A percentile compares a stretch with the other conserved stretches of the same genome.
Conservation (phyloP, 2,329 filamentous ascomycete genomes). For the Alternaria ventricosa region DNA sequence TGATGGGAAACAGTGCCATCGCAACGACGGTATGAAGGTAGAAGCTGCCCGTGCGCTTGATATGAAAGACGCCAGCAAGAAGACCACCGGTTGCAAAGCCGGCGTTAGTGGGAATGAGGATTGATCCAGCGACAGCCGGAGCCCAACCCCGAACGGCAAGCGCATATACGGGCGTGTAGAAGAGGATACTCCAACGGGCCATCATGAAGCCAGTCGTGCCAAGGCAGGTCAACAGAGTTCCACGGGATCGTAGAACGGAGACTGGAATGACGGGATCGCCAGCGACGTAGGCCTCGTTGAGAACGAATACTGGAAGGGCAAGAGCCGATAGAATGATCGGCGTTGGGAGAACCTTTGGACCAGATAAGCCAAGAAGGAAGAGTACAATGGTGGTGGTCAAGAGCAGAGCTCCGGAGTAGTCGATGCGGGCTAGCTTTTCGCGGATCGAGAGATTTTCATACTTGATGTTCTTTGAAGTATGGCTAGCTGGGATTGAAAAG, state of each 20-base stretch:
- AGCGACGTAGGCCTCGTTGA: conserved; percentile 69
- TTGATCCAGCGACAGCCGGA: conserved; percentile 73
- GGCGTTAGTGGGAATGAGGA: conserved; percentile 80
- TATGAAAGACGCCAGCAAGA: conserved; percentile 75
- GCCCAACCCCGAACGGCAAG: conserved; percentile 75
- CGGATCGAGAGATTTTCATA: conserved; percentile 48
- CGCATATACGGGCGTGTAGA: conserved; percentile 81
- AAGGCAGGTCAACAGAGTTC: conserved; percentile 74
- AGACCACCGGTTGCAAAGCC: conserved; percentile 80
- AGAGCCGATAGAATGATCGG: conserved; percentile 67
- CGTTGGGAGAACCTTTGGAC: conserved; percentile 64
- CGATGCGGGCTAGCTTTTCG: conserved; percentile 69
- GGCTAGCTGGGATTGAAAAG: conserved; percentile 66
- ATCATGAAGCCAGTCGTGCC: conserved; percentile 81
- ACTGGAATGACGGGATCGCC: conserved; percentile 78
- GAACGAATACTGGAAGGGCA: conserved; percentile 59
- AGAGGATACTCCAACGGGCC: conserved; percentile 79
- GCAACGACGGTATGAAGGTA: conserved; percentile 69
- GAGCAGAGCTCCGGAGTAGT: conserved; percentile 74
- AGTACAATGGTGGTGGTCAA: conserved; percentile 65
- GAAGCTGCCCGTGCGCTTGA: conserved; percentile 75
- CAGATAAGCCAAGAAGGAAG: conserved; percentile 73
- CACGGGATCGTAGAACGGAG: conserved; percentile 70
- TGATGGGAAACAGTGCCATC: conserved; percentile 67
- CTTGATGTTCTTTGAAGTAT: conserved; percentile 46